Conservation (phyloP, 108 stramenopile genomes). For the Fragilaria crotonensis region DNA sequence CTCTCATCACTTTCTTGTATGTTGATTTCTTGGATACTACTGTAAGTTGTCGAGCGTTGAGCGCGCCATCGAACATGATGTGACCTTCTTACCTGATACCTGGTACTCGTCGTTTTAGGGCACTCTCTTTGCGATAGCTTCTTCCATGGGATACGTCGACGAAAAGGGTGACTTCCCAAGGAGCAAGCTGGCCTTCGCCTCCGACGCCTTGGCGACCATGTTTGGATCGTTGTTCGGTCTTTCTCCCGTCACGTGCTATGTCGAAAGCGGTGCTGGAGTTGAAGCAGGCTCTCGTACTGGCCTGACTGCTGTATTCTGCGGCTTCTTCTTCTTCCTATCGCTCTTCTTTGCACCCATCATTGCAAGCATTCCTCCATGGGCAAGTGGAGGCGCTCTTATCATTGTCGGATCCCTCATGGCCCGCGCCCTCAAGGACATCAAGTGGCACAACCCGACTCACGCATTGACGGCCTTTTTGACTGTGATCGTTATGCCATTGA, state of each 20-base stretch:
- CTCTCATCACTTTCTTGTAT: constrained; percentile 44
- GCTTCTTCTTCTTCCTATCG: constrained; percentile 42
- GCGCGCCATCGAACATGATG: not conserved
- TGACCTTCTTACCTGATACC: not conserved
- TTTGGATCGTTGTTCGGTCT: constrained; percentile 59
- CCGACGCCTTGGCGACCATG: constrained; percentile 59
- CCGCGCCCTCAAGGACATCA: constrained; percentile 41
- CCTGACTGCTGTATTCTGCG: constrained; percentile 41
- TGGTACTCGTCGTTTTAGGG: no score
- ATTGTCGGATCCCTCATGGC: constrained; percentile 74
- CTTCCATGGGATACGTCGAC: constrained; percentile 30
- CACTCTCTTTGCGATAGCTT: constrained; percentile 34
- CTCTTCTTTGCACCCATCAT: constrained; percentile 82
- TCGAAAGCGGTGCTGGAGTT: constrained; percentile 63
- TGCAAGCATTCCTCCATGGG: constrained; percentile 74
- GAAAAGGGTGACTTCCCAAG: constrained; percentile 60
- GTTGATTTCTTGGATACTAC: constrained; percentile 59
- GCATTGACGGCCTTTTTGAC: constrained; percentile 79
- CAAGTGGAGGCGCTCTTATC: constrained; percentile 76
- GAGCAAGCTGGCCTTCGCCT: constrained; percentile 33
- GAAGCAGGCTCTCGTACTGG: constrained; percentile 55
- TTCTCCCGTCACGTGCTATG: constrained; percentile 53
- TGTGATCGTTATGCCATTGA: constrained; percentile 77
- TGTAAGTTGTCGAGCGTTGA: not conserved
- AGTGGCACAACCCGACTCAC: constrained; percentile 61